Base-by-base conservation (phyloP, 2,329 filamentous ascomycete species). In the Tolypocladium ophioglossoides region DNA sequence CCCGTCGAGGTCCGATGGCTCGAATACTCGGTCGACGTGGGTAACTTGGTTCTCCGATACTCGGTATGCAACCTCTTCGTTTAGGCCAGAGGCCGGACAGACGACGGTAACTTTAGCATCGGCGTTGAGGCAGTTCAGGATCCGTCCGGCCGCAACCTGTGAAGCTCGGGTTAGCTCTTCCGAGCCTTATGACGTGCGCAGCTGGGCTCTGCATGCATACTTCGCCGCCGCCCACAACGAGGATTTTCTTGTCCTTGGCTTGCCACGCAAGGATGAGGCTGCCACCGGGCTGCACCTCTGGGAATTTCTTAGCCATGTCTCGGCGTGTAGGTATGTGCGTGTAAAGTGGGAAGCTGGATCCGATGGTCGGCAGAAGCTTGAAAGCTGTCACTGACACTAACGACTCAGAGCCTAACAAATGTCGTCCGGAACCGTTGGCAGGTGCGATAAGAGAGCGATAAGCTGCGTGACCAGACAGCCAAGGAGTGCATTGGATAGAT, bases 241-340 rank as follows among this genome's bases (percentile, higher is more conserved):
- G 75, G 18, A 97, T 86, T 59, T 84, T 83, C 72, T 95, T 96
- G 70, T 86, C 85, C 67, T 84, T 87, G 64, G 96, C 85, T 74
- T 97, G 94, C 91, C 92, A 99, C 66, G 94, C 94, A 52, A 99
- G 76, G 59, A 99, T 94, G 60, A 99, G 75, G 57, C 92, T 97
- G 56, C 91, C 94, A 52, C 92, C 92, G 54, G 90, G 89, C 71
- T 96, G 85, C 32, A 97, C 82, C 59, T 86, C 78, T 55, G 91
- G 90, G 66, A 88, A 96, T 51, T 79, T 68, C 51, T 69, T 70
- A 40, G 67, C 64, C 67, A 72, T 69, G 57, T 62, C 66, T 68
- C 66, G 55, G 47, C 58, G 56, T 51, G 53, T 51, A 14, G 51
- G 27, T 54, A 7, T 32, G 44, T 52, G 47, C 24, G 18, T 16